Evolutionary conservation across 441 rosid genomes (phyloP), one percentile per base, ranked within the genome.

Genomic region (Francoa sonchifolia): DNA sequence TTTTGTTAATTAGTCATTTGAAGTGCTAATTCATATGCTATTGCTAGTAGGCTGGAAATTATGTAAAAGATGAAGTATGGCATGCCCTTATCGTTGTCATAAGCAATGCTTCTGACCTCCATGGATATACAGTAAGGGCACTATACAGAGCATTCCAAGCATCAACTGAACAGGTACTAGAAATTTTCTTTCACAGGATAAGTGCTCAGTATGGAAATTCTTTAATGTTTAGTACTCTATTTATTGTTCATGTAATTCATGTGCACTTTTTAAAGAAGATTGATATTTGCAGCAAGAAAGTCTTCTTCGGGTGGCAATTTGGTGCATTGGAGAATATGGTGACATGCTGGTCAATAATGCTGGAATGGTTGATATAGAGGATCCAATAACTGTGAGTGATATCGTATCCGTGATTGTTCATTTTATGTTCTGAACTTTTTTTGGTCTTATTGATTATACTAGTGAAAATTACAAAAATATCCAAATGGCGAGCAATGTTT

Each of bases 251-350:
- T 9, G 25, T 25, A 11, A 25, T 22, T 45, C 31, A 31, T 44
- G 34, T n/a, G 33, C 17, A 20, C 25, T 30, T 20, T 20, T 15
- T 25, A 47, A 32, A 46, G 31, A 31, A 33, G 19, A 20, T 50
- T 52, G 34, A 37, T 46, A n/a, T 39, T 52, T 47, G 33, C 46
- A 47, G 42, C 65, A 87, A 97, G 96, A 83, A 76, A 73, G 70
- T 50, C 95, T 92, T 69, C 89, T 79, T 59, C 89, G 87, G 54
- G 94, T 83, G 58, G 95, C 95, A 22, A 73, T 83, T 50, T 92
- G 99, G 99, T 92, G 97, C 76, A 69, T 92, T 42, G 99, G 99
- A 57, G 99, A 92, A 68, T 92, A 86, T 63, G 99, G 97, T 52
- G 99, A 92, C 65, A 32, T 92, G 73, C 65, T 92, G 76, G 86